These are phyloP conservation scores for Magnusiomyces ingens DNA, from an alignment of 1,139 yeast genomes.

Conservation along the genomic window DNA sequence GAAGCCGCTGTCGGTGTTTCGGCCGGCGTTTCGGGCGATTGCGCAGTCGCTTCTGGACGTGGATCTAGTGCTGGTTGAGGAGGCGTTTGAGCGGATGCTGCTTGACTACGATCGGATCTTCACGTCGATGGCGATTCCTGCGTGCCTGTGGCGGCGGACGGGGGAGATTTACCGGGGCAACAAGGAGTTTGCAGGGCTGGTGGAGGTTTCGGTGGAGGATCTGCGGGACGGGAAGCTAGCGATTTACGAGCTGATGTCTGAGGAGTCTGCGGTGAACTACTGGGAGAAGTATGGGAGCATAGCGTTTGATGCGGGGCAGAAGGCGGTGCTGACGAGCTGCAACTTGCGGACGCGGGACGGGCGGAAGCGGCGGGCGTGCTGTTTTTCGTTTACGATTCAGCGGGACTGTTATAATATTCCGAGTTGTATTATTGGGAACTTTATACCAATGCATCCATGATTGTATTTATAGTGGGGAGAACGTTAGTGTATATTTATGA, in stretches of 20 bases:
- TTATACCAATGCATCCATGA: slow-evolving; percentile 65
- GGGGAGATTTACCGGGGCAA: slow-evolving; percentile 95
- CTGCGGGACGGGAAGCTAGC: slow-evolving; percentile 88
- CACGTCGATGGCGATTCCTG: slow-evolving; percentile 97
- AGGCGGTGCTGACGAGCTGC: slow-evolving; percentile 90
- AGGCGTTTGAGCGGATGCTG: slow-evolving; percentile 87
- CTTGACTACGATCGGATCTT: slow-evolving; percentile 92
- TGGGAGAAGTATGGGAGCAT: slow-evolving; percentile 98
- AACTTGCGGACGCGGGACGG: slow-evolving; percentile 81
- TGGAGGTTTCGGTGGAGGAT: slow-evolving; percentile 88
- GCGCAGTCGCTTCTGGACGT: slow-evolving; percentile 88
- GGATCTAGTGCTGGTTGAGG: slow-evolving; percentile 88
- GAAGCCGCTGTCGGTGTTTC: slow-evolving; percentile 75
- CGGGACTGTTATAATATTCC: slow-evolving; percentile 93
- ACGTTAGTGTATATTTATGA: too few relatives aligned
- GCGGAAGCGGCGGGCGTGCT: slow-evolving; percentile 72
- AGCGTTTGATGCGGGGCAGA: slow-evolving; percentile 93
- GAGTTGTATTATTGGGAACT: slow-evolving; percentile 92
- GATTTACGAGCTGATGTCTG: slow-evolving; percentile 90
- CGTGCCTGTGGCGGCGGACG: slow-evolving; percentile 94
- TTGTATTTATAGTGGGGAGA: background rate
- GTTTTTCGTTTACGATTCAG: slow-evolving; percentile 89
- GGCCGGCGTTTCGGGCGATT: slow-evolving; percentile 92
- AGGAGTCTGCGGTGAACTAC: slow-evolving; percentile 94
- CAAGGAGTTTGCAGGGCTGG: slow-evolving; percentile 91